Evolutionary conservation across 1,284 basidiomycete genomes (phyloP).

Genomic region (Rhodotorula sp.): DNA sequence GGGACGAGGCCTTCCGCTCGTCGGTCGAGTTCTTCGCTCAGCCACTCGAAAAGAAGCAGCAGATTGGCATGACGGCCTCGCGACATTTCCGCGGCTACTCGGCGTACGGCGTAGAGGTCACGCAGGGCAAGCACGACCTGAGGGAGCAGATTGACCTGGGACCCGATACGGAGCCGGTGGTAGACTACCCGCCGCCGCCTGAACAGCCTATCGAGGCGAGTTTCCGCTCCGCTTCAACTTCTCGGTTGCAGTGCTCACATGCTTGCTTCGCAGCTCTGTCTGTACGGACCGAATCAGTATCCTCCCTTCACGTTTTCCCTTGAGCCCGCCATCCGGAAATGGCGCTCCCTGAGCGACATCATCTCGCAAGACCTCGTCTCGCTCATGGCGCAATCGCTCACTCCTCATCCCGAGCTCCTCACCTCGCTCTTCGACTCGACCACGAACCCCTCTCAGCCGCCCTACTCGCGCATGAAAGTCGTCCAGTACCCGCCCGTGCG

Average conservation of each 20-base stretch:
- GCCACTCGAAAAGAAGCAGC: constrained; percentile 2
- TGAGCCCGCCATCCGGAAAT: constrained; percentile 8
- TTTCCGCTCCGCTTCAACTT: not conserved
- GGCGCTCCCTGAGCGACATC: constrained; percentile 2
- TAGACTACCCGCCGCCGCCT: not conserved
- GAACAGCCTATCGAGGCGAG: constrained; percentile 9
- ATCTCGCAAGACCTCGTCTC: constrained; percentile 19
- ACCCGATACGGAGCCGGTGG: constrained; percentile 1
- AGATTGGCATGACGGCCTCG: constrained; percentile 16
- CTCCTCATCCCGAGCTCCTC: constrained; percentile 7
- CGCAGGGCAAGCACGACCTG: constrained; percentile 20
- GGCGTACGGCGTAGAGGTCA: constrained; percentile 21
- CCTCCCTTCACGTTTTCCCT: constrained; percentile 13
- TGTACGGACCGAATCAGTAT: constrained; percentile 35
- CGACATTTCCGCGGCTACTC: constrained; percentile 28
- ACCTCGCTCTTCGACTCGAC: not conserved
- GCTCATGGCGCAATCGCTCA: constrained; percentile 15
- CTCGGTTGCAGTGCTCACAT: not conserved
- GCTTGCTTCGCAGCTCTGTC: not conserved
- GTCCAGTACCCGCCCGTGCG: constrained; percentile 21
- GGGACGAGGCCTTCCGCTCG: constrained; percentile 18
- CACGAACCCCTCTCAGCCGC: not conserved
- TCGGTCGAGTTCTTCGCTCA: constrained; percentile 20
- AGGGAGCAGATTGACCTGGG: constrained; percentile 33
- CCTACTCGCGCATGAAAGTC: constrained; percentile 30